Evolutionary conservation across 805 yeast species (phyloP).

Genomic region (Candida maesae): DNA sequence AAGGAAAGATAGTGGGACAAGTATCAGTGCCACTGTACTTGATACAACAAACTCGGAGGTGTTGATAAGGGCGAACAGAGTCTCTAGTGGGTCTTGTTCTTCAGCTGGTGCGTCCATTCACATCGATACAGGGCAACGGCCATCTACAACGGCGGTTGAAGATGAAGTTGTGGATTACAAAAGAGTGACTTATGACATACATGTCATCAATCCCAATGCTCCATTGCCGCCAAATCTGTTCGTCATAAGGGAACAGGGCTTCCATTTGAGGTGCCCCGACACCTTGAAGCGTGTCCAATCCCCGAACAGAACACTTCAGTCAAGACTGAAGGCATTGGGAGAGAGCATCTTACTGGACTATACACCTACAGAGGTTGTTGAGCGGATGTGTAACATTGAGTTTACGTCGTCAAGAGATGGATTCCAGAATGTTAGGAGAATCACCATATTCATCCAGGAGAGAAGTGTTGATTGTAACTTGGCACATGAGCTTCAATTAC

Average conservation of each 20-base stretch:
- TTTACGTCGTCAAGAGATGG: conserved; percentile 2
- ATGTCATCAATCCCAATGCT: neutral
- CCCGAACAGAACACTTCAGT: neutral
- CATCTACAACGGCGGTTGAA: no score
- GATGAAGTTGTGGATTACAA: no score
- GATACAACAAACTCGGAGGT: no score
- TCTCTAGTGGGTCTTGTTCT: no score
- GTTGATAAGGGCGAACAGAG: no score
- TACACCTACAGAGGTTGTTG: conserved; percentile 2
- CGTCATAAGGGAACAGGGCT: neutral
- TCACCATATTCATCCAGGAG: neutral
- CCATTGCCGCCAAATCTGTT: neutral
- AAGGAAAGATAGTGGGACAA: no score
- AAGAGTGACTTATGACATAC: no score
- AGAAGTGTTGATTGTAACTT: conserved; percentile 1
- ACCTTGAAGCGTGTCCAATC: no score
- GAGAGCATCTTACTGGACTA: neutral
- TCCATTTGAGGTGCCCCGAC: neutral
- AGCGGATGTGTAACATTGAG: conserved; percentile 1
- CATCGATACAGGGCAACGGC: no score
- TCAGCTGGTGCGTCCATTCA: no score
- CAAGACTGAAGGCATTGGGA: neutral
- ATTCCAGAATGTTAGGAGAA: neutral
- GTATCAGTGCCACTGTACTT: no score
- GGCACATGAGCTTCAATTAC: neutral